Evolutionary conservation across 371 early-diverging fungal species (phyloP).

Genomic region (Syncephalastrum monosporum): DNA sequence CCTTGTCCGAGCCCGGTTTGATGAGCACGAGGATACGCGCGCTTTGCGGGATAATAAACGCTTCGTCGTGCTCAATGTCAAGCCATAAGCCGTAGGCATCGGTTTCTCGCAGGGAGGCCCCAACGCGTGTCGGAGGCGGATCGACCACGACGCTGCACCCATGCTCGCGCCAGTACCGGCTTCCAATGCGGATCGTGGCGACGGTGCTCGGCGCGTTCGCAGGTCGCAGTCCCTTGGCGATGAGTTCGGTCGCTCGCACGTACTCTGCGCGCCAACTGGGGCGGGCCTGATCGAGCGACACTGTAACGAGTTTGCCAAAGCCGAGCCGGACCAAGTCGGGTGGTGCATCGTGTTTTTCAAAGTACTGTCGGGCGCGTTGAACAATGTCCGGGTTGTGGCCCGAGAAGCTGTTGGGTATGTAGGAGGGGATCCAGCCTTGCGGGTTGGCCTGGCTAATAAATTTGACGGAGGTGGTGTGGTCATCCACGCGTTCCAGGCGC

Average conservation of each 20-base stretch:
- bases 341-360: slow-evolving; percentile 50
- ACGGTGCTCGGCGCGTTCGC: slow-evolving; percentile 7
- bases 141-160: slow-evolving; percentile 50
- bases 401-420: slow-evolving; percentile 37
- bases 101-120: slow-evolving; percentile 28
- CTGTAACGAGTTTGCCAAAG: slow-evolving; percentile 36
- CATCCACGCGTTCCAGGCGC: slow-evolving; percentile 41
- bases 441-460: slow-evolving; percentile 40
- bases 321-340: slow-evolving; percentile 48
- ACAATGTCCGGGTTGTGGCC: slow-evolving; percentile 37
- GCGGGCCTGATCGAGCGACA: slow-evolving; percentile 46
- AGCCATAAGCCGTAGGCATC: slow-evolving; percentile 54
- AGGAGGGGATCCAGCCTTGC: slow-evolving; percentile 49
- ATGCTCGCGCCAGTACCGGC: slow-evolving; percentile 38
- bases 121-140: slow-evolving; percentile 55
- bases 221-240: slow-evolving; percentile 4
- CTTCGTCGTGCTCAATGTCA: slow-evolving; percentile 50
- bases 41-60: slow-evolving; percentile 51
- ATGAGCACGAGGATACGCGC: slow-evolving; percentile 55
- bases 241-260: slow-evolving; percentile 16
- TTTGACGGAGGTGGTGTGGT: slow-evolving; percentile 27
- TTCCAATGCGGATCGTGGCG: slow-evolving; percentile 51
- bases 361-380: slow-evolving; percentile 41
- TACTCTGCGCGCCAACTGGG: slow-evolving; percentile 58
- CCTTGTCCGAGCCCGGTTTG: slow-evolving; percentile 18